Percentiles rank a stretch among this genome's conserved stretches.
Evolutionary conservation across 768 basidiomycete genomes (phyloP).

Genomic region (Leucocoprinus leucothites): DNA sequence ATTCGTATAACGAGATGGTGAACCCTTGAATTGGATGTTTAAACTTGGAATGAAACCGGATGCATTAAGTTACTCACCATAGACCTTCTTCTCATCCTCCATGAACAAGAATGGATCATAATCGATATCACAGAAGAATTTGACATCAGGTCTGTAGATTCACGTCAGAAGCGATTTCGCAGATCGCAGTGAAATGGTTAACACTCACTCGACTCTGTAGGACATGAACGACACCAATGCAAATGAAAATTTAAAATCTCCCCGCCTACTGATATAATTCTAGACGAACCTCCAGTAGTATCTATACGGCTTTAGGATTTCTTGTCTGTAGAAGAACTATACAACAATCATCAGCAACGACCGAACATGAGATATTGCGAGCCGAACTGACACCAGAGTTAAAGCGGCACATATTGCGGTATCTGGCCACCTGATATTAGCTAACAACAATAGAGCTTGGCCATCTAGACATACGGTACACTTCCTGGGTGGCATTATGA

Average conservation of each 20-base stretch:
- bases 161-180: constrained; percentile 2
- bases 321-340: constrained; percentile 86
- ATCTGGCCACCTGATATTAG: constrained; percentile 30
- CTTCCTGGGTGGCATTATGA: constrained; percentile 47
- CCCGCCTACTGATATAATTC: too few relatives aligned
- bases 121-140: constrained; percentile 84
- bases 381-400: constrained; percentile 78
- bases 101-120: constrained; percentile 88
- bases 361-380: neutral
- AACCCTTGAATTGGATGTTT: constrained; percentile 48
- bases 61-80: constrained; percentile 45
- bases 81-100: constrained; percentile 82
- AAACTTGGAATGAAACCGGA: constrained; percentile 10
- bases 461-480: constrained; percentile 53
- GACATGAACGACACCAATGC: neutral
- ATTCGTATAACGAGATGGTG: constrained; percentile 81
- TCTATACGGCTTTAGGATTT: constrained; percentile 72
- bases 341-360: neutral
- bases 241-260: neutral
- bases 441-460: neutral
- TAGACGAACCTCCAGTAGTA: constrained; percentile 79
- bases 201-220: constrained; percentile 43
- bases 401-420: constrained; percentile 97
- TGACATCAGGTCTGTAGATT: constrained; percentile 67
- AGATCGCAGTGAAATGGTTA: neutral